Evolutionary conservation across 2,329 filamentous ascomycete genomes (phyloP).

Genomic region (Geosmithia morbida): DNA sequence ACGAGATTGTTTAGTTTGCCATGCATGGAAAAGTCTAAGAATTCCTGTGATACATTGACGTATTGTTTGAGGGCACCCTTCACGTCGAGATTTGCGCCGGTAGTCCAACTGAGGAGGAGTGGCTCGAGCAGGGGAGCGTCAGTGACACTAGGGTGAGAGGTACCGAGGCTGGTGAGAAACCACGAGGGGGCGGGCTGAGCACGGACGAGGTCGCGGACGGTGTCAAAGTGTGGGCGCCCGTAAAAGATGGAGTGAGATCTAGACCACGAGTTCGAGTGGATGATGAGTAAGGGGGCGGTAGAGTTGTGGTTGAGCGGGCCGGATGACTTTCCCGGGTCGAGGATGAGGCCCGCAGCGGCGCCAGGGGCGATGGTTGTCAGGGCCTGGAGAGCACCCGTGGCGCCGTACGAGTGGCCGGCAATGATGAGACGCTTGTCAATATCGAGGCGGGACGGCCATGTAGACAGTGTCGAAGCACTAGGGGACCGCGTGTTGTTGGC

Average conservation of each 20-base stretch:
- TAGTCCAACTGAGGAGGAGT: conserved; percentile 43
- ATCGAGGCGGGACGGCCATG: conserved; percentile 40
- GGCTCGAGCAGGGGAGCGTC: conserved; percentile 53
- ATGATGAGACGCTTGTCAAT: conserved; percentile 36
- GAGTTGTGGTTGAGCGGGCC: conserved; percentile 47
- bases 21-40: conserved; percentile 30
- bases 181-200: conserved; percentile 27
- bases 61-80: conserved; percentile 44
- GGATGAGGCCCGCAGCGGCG: conserved; percentile 41
- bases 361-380: conserved; percentile 36
- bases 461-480: conserved; percentile 24
- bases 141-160: conserved; percentile 48
- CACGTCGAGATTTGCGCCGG: conserved; percentile 43
- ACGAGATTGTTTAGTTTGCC: conserved; percentile 26
- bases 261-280: conserved; percentile 54
- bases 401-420: conserved; percentile 51
- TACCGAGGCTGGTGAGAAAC: conserved; percentile 40
- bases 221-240: conserved; percentile 48
- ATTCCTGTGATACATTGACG: conserved; percentile 41
- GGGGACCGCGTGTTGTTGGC: conserved; percentile 29
- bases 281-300: conserved; percentile 40
- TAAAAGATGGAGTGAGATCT: conserved; percentile 40
- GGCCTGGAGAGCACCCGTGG: conserved; percentile 46
- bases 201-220: conserved; percentile 40
- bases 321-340: conserved; percentile 52